Evolutionary conservation across 345 rosid genomes (phyloP).

Genomic region (Gossypium arboreum): DNA sequence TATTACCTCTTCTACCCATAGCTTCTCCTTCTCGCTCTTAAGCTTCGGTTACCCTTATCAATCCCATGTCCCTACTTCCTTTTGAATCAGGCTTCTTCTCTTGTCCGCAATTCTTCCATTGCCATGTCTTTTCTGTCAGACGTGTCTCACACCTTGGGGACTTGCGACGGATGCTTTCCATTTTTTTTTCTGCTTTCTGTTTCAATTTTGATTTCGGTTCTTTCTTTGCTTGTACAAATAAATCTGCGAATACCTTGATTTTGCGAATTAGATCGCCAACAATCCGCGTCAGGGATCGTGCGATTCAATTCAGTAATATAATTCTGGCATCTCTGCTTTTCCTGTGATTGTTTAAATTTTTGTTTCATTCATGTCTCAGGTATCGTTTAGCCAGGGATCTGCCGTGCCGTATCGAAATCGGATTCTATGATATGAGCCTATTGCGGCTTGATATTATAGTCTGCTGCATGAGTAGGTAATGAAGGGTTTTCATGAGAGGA

Average conservation of each 20-base stretch:
- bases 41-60: neutral
- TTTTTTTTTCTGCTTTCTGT: neutral
- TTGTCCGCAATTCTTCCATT: neutral
- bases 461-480: slow-evolving; percentile 48
- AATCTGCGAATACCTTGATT: neutral
- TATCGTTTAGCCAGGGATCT: neutral
- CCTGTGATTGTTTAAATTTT: neutral
- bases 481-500: slow-evolving; percentile 66
- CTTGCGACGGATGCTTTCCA: neutral
- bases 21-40: neutral
- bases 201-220: neutral
- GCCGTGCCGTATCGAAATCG: neutral
- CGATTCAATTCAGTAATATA: neutral
- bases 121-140: neutral
- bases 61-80: neutral
- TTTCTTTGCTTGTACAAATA: neutral
- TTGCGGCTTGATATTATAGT: slow-evolving; percentile 8
- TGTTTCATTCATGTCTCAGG: neutral
- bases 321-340: neutral
- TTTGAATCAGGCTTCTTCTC: neutral
- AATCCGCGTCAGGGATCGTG: neutral
- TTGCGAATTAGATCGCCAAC: neutral
- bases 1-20: neutral
- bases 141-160: neutral
- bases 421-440: slow-evolving; percentile 29